Conservation (phyloP, 768 basidiomycete species). For the Sporobolomyces phaffii region DNA sequence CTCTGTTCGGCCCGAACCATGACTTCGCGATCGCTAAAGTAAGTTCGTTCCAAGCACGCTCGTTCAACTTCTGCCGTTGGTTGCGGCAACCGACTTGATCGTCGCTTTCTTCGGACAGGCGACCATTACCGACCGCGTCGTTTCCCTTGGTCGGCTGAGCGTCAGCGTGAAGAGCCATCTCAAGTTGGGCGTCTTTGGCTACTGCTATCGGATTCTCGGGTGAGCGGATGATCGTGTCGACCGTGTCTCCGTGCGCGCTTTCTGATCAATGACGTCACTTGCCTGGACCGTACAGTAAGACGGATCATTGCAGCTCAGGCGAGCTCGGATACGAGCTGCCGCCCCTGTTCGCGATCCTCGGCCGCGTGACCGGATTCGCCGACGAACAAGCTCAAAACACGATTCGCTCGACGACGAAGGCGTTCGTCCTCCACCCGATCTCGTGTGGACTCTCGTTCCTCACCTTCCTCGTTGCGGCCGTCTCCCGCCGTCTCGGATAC, state of each 20-base stretch:
- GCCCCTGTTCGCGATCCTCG: background rate
- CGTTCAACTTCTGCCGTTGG: too few species aligned
- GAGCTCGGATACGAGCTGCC: slow-evolving; percentile 17
- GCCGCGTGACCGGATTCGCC: background rate
- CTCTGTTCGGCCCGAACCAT: slow-evolving; percentile 4
- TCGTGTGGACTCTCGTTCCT: slow-evolving; percentile 44
- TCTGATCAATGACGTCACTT: too few species aligned
- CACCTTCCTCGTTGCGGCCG: slow-evolving; percentile 44
- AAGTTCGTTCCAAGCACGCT: background rate
- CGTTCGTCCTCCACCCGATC: slow-evolving; percentile 46
- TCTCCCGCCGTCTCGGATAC: slow-evolving; percentile 43
- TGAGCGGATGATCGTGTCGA: background rate
- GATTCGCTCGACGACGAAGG: slow-evolving; percentile 41
- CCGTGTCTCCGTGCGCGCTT: too few species aligned
- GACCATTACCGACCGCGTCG: background rate
- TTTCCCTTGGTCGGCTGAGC: too few species aligned
- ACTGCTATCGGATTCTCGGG: slow-evolving; percentile 7
- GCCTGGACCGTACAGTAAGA: background rate
- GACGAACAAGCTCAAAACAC: background rate
- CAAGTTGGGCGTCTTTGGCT: slow-evolving; percentile 11
- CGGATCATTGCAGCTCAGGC: background rate
- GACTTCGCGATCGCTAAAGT: slow-evolving; percentile 1
- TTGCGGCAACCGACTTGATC: too few species aligned
- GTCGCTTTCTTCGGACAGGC: background rate
- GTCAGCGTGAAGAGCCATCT: background rate